These are phyloP conservation scores for Neurospora hispaniola DNA, from an alignment of 495 filamentous ascomycete genomes.

Conservation along the genomic window DNA sequence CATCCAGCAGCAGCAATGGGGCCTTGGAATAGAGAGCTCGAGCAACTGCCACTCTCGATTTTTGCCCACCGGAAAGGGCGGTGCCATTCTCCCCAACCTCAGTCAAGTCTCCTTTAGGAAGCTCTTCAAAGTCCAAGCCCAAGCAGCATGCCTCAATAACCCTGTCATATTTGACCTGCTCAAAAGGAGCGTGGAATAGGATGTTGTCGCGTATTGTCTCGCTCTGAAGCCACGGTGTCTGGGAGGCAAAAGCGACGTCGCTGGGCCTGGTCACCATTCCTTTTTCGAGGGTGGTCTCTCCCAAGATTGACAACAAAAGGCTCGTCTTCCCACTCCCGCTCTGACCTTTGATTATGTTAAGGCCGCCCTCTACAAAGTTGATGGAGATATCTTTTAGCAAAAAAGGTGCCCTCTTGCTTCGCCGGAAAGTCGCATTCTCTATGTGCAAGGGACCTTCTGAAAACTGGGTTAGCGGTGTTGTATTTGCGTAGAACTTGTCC, in stretches of 20 bases:
- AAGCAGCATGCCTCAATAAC: constrained; percentile 57
- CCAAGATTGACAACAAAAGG: constrained; percentile 50
- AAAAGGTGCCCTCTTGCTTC: constrained; percentile 35
- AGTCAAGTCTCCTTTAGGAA: constrained; percentile 39
- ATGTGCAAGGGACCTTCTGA: constrained; percentile 32
- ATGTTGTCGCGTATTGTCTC: constrained; percentile 47
- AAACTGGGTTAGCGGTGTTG: constrained; percentile 27
- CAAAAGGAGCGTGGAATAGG: constrained; percentile 40
- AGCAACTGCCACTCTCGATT: constrained; percentile 58
- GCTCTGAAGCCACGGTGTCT: constrained; percentile 47
- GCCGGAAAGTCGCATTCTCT: constrained; percentile 33
- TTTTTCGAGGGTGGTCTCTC: constrained; percentile 41
- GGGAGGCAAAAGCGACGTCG: constrained; percentile 43
- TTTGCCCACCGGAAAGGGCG: constrained; percentile 60
- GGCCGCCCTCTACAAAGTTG: constrained; percentile 37
- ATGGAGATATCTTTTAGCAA: constrained; percentile 35
- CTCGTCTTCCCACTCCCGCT: constrained; percentile 56
- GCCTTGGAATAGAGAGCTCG: constrained; percentile 59
- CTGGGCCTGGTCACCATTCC: constrained; percentile 37
- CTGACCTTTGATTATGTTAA: constrained; percentile 43
- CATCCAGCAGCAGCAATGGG: constrained; percentile 53
- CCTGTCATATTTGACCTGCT: constrained; percentile 39
- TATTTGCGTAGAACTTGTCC: constrained; percentile 35
- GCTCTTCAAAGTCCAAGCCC: constrained; percentile 44
- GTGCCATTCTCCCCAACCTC: constrained; percentile 60